Base-by-base conservation (phyloP, 176 grass and related monocot genomes). In the Secale cereale region DNA sequence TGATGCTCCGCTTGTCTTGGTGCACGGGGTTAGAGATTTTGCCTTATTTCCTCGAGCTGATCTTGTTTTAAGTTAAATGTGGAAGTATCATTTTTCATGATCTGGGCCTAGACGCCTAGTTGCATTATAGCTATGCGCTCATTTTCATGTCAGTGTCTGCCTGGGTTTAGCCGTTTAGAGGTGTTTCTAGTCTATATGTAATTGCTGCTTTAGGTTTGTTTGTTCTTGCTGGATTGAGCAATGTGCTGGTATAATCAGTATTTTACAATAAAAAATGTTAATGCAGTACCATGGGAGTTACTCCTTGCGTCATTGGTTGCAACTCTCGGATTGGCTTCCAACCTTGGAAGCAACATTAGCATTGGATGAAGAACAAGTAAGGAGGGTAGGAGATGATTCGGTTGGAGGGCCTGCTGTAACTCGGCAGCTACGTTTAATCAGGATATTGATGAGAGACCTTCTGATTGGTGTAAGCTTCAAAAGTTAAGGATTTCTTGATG, bases 381-480 rank as follows among this genome's bases (percentile, higher is more conserved):
- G 96, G 70, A 91, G 93, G 70, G 89, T 98, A 22, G 96, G 96
- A 45, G 96, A 98, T 83, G 93, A 94, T 70, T 89, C 91, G 15
- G 84, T 91, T 75, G 93, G 96, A 81, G 93, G 93, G 43, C 93
- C 96, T 72, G 91, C 91, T 85, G 87, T 98, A 59, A 94, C 91
- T 40, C 88, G 93, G 39, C 93, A 95, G 50, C 81, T 94, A 37
- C 89, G 96, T 23, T 59, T 95, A 69, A 98, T 89, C 29, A 92
- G 93, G 83, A 94, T 98, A 92, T 78, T 98, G 89, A 98, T 98
- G 96, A 93, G 93, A 85, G 91, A 98, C 86, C 91, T 98, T 87
- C 86, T 98, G 75, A 98, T 98, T 92, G 96, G 88, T 88, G 96
- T 98, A 94, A 88, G 83, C 79, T 88, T 48, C 59, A 83, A 68